Evolutionary conservation across 306 rosid genomes (phyloP).

Genomic region (Inga oerstediana): DNA sequence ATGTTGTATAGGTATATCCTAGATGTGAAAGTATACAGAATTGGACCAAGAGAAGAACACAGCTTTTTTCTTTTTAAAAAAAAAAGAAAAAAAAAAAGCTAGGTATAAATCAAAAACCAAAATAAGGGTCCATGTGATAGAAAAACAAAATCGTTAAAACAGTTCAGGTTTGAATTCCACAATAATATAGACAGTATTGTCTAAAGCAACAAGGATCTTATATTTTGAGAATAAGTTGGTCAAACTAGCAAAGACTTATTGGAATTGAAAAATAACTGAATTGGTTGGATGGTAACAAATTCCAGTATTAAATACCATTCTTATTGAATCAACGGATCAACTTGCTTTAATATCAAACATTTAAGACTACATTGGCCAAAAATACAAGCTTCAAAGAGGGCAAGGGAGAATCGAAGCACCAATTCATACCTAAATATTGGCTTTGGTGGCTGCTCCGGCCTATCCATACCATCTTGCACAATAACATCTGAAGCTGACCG

Average conservation of each 20-base stretch:
- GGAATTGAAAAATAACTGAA: neutral
- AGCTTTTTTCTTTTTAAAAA: no score
- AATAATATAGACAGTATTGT: neutral
- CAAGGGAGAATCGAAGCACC: constrained; percentile 5
- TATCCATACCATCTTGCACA: constrained; percentile 42
- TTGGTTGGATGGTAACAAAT: neutral
- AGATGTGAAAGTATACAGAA: neutral
- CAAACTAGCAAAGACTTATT: neutral
- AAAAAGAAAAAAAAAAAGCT: no score
- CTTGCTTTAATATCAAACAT: neutral
- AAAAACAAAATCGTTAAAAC: neutral
- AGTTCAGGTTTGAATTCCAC: neutral
- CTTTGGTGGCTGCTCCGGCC: constrained; percentile 44
- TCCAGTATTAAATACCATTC: neutral
- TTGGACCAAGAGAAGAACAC: neutral
- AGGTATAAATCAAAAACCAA: neutral
- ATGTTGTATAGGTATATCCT: neutral
- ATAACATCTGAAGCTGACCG: constrained; percentile 48
- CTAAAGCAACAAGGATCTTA: neutral
- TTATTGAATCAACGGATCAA: neutral
- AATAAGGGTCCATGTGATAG: neutral
- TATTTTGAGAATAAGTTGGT: neutral
- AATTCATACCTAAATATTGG: constrained; percentile 62
- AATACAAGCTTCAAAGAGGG: neutral
- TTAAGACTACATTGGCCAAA: neutral